phyloP scores from a whole-genome alignment of 2,329 filamentous ascomycete species.

The Phialophora chinensis region DNA sequence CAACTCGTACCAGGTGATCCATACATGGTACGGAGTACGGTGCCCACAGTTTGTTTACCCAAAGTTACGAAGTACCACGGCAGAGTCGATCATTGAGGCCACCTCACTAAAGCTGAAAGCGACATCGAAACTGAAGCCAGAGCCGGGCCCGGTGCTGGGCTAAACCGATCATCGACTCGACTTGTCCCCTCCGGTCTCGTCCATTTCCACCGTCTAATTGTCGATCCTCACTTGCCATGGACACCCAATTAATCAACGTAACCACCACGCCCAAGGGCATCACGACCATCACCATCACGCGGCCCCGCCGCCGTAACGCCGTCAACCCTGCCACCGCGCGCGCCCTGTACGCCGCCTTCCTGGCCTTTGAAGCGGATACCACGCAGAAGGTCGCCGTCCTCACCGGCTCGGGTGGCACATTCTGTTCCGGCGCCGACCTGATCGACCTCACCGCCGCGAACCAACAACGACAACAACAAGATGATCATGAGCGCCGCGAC shows the following conservation, averaged over 20 bases:
- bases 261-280: conserved; percentile 48
- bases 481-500: too few species aligned
- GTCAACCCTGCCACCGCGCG: conserved; percentile 57
- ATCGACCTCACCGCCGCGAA: conserved; percentile 20
- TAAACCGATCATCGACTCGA: background rate
- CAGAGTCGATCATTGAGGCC: background rate
- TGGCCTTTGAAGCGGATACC: conserved; percentile 57
- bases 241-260: conserved; percentile 6
- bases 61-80: background rate
- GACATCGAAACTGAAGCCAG: background rate
- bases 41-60: background rate
- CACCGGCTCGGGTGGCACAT: conserved; percentile 54
- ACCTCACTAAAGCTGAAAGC: background rate
- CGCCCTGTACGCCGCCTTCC: conserved; percentile 56
- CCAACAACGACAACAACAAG: background rate
- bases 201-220: background rate
- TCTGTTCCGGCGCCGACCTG: conserved; percentile 62
- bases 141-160: too few species aligned
- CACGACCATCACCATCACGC: conserved; percentile 62
- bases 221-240: background rate
- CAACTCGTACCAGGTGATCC: too few species aligned
- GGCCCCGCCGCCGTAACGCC: conserved; percentile 59
- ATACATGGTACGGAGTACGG: too few species aligned
- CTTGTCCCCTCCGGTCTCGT: background rate
- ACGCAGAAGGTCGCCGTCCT: conserved; percentile 61